Conservation (phyloP, 179 eudicot species). For the Silene noctiflora region DNA sequence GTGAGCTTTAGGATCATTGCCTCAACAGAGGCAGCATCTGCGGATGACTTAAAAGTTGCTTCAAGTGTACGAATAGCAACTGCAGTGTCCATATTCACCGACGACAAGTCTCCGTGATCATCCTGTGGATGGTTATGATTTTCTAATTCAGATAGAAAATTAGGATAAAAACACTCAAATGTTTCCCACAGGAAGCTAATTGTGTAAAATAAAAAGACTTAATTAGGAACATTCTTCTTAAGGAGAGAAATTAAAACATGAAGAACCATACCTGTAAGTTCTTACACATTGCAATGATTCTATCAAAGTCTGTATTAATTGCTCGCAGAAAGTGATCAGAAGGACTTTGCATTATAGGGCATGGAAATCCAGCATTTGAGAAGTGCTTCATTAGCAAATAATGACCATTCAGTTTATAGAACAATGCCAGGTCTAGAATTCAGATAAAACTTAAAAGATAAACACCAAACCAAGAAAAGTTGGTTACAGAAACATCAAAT, state of each 20-base stretch:
- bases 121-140: conserved; percentile 51
- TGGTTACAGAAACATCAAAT: background rate
- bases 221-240: background rate
- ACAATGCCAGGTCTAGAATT: conserved; percentile 2
- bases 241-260: background rate
- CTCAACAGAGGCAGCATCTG: conserved; percentile 98
- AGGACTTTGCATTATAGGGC: conserved; percentile 99
- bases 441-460: background rate
- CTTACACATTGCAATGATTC: conserved; percentile 97
- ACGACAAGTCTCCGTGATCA: conserved; percentile 89
- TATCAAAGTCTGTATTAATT: conserved; percentile 95
- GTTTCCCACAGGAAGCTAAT: too few relatives aligned
- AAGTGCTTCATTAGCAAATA: conserved; percentile 69
- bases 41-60: conserved; percentile 88
- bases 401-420: conserved; percentile 17
- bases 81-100: conserved; percentile 99
- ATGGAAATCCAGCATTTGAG: conserved; percentile 98
- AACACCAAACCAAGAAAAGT: background rate
- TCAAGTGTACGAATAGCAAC: conserved; percentile 98
- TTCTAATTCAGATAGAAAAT: conserved; percentile 10
- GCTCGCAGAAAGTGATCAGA: conserved; percentile 98
- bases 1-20: conserved; percentile 76
- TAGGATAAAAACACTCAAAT: background rate
- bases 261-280: conserved; percentile 70
- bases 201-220: too few relatives aligned